Evolutionary conservation across 768 basidiomycete genomes (phyloP).

Genomic region (Tricholoma sp.): DNA sequence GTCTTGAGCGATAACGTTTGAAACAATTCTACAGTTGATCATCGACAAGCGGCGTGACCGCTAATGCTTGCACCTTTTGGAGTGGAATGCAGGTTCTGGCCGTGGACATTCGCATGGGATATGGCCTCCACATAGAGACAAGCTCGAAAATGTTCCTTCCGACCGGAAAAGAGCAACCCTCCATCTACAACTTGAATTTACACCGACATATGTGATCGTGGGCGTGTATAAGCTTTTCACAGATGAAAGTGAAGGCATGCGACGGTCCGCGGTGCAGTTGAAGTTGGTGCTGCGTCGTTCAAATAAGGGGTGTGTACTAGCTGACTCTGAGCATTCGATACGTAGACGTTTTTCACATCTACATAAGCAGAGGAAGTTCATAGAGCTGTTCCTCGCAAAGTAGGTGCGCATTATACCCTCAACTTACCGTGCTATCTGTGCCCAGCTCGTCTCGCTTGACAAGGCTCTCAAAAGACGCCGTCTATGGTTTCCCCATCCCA

Average conservation of each 20-base stretch:
- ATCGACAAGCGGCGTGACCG: too few species aligned
- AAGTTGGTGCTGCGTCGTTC: constrained; percentile 44
- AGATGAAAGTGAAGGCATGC: constrained; percentile 79
- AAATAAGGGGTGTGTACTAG: background rate
- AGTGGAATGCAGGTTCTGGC: too few species aligned
- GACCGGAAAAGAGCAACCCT: constrained; percentile 47
- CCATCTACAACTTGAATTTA: constrained; percentile 69
- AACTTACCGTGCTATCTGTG: background rate
- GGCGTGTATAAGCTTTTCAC: constrained; percentile 81
- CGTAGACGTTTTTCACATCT: constrained; percentile 63
- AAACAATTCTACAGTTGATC: too few species aligned
- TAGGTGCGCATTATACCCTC: constrained; percentile 20
- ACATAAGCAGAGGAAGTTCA: constrained; percentile 61
- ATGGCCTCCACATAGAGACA: background rate
- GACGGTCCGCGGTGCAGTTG: constrained; percentile 57
- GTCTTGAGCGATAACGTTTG: too few species aligned
- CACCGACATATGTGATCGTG: constrained; percentile 80
- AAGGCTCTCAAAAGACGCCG: constrained; percentile 56
- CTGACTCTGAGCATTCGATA: background rate
- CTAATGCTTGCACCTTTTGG: too few species aligned
- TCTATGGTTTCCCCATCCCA: constrained; percentile 63
- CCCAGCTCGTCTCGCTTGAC: constrained; percentile 59
- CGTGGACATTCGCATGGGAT: too few species aligned
- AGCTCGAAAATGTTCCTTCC: constrained; percentile 33
- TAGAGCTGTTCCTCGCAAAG: constrained; percentile 62